Base-by-base conservation (phyloP, 2,329 filamentous ascomycete species). In the Beauveria scarabaeidicola region DNA sequence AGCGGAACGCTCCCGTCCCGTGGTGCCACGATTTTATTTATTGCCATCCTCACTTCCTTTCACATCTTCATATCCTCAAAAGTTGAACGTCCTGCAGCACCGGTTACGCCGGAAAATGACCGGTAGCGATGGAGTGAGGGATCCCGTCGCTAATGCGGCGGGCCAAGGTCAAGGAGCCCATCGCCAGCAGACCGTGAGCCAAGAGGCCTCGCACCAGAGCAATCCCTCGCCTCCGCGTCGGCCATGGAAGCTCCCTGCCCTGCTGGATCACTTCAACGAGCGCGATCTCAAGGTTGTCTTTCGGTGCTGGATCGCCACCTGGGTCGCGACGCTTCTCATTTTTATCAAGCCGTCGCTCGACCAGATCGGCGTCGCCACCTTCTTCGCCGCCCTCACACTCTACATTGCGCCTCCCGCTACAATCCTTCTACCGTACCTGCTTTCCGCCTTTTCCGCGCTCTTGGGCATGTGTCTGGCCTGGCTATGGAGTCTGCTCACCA, bases 401-500 rank as follows among this genome's bases (percentile, higher is more conserved):
- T 74, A 75, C 25, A 77, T 80, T 23, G 69, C 74, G 0, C 78
- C 78, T 0, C 77, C 78, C 0, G 71, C 73, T 2, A 72, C 73
- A 4, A 78, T 79, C 9, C 64, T 80, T 1, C 75, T 77, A 27
- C 66, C 80, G 38, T 78, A 78, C 58, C 64, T 80, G 1, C 68
- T 81, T 5, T 74, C 68, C 10, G 66, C 72, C 0, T 36, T 76
- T 0, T 74, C 78, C 0, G 66, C 80, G 1, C 65, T 79, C 3
- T 15, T 78, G 2, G 78, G 78, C 17, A 77, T 80, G 65, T 74
- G 70, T 29, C 63, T 78, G 0, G 77, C 73, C 3, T 80, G 78
- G 77, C 75, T 70, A 9, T 81, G 78, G 78, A 78, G 78, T 4
- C 67, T 78, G 3, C 67, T 80, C 48, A 68, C 72, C 0, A 80